Evolutionary conservation across 1,284 basidiomycete species (phyloP).

Genomic region (Schizophyllum amplum): DNA sequence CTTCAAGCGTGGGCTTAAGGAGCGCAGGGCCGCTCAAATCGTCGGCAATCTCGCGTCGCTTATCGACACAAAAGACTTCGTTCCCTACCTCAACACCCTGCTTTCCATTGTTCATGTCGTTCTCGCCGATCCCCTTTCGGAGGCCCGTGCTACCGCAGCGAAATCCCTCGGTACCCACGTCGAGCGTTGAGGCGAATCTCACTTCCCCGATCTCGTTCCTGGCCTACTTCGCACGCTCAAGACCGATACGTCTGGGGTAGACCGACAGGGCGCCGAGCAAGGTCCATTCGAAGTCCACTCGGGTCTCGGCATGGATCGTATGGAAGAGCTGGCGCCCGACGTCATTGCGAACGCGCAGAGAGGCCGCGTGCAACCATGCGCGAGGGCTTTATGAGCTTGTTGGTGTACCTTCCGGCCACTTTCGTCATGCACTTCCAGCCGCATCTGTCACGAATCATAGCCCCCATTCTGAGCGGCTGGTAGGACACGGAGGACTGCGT

Average conservation of each 20-base stretch:
- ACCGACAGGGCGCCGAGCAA: slow-evolving; percentile 96
- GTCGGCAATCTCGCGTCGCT: slow-evolving; percentile 94
- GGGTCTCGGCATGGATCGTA: slow-evolving; percentile 93
- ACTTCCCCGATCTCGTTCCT: slow-evolving; percentile 94
- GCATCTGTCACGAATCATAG: slow-evolving; percentile 90
- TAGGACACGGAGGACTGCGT: slow-evolving; percentile 94
- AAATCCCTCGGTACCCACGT: slow-evolving; percentile 97
- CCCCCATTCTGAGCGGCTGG: slow-evolving; percentile 88
- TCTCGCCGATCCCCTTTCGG: slow-evolving; percentile 91
- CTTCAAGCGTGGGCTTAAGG: slow-evolving; percentile 87
- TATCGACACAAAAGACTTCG: slow-evolving; percentile 94
- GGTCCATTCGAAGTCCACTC: slow-evolving; percentile 95
- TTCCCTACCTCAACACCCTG: slow-evolving; percentile 87
- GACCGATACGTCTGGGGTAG: slow-evolving; percentile 92
- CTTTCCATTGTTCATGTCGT: slow-evolving; percentile 91
- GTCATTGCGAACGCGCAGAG: slow-evolving; percentile 88
- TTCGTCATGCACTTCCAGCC: slow-evolving; percentile 96
- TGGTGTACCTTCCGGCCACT: slow-evolving; percentile 94
- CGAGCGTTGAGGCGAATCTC: slow-evolving; percentile 89
- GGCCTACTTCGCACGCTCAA: slow-evolving; percentile 87
- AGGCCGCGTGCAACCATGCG: slow-evolving; percentile 88
- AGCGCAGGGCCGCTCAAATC: slow-evolving; percentile 94
- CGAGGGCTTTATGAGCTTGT: slow-evolving; percentile 97
- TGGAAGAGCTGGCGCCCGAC: slow-evolving; percentile 92
- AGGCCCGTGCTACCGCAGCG: slow-evolving; percentile 94